Evolutionary conservation across 2,329 filamentous ascomycete species (phyloP).

Genomic region (Neophaeococcomyces mojaviensis): DNA sequence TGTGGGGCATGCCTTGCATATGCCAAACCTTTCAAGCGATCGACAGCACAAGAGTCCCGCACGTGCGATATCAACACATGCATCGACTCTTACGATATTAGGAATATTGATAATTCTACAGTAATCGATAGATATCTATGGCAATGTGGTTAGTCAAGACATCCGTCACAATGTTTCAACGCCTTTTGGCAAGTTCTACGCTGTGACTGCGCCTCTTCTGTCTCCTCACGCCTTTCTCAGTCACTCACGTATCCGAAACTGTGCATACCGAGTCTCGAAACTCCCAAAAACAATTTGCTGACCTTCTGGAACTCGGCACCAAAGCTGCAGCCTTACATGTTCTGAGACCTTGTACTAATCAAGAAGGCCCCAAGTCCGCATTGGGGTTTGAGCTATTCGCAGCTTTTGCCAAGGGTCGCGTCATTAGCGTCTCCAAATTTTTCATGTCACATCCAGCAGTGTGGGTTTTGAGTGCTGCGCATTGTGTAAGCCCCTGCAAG

Average conservation of each 20-base stretch:
- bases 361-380: no score
- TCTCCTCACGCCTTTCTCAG: background rate
- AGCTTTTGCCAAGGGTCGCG: no score
- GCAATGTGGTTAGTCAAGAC: conserved; percentile 2
- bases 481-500: no score
- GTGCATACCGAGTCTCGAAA: background rate
- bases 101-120: background rate
- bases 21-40: no score
- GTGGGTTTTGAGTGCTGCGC: background rate
- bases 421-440: no score
- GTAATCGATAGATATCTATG: background rate
- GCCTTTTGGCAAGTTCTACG: background rate
- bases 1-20: no score
- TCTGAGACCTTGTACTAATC: no score
- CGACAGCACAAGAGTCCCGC: no score
- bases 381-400: no score
- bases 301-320: background rate
- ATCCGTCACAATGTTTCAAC: background rate
- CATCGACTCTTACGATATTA: background rate
- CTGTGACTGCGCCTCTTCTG: conserved; percentile 5
- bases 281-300: background rate
- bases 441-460: no score
- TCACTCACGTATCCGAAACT: background rate
- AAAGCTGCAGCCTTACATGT: background rate
- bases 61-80: no score